Percentiles rank a stretch among this genome's conserved stretches.
Conservation (phyloP, 305 asterid species). For the Withania somnifera region DNA sequence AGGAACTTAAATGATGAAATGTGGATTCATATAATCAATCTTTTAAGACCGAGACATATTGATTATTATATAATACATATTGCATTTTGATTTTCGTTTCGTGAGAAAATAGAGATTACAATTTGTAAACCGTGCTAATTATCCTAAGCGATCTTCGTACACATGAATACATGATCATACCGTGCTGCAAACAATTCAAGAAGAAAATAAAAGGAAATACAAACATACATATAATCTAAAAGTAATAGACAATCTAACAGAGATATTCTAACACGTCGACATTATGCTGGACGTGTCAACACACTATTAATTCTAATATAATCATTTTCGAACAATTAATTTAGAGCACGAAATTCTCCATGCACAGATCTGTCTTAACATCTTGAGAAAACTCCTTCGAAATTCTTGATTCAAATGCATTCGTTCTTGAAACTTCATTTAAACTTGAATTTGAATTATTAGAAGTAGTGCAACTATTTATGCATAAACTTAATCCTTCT, state of each 20-base stretch:
- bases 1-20: too few relatives aligned
- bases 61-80: too few relatives aligned
- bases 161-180: not conserved
- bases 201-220: not conserved
- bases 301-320: not conserved
- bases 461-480: not conserved
- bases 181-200: not conserved
- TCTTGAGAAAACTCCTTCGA: not conserved
- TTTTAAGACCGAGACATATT: too few relatives aligned
- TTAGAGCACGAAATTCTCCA: not conserved
- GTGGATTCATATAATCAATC: too few relatives aligned
- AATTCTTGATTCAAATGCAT: not conserved
- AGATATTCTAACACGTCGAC: not conserved
- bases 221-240: not conserved
- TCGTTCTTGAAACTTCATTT: not conserved
- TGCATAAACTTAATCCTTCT: not conserved
- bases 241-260: not conserved
- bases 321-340: not conserved
- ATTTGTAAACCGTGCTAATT: not conserved
- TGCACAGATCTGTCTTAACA: not conserved
- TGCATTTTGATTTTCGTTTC: not conserved
- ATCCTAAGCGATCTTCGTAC: not conserved
- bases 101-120: not conserved
- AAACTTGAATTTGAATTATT: not conserved
- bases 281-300: not conserved